Base-by-base conservation (phyloP, 352 stramenopile species). In the Phytophthora fragariae region DNA sequence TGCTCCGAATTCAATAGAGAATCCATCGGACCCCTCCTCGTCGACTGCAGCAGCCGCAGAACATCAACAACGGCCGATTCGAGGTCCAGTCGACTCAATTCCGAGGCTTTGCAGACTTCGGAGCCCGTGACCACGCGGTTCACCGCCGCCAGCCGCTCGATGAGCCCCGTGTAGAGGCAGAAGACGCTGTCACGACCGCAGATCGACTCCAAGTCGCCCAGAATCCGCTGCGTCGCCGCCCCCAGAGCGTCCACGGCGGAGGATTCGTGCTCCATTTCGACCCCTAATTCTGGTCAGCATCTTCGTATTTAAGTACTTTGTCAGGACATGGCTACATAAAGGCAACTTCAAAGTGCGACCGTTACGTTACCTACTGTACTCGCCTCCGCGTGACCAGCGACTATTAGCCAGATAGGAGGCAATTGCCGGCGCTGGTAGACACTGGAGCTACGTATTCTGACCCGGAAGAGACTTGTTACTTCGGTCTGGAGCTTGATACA, bases 41-140 rank as follows among this genome's bases (percentile, higher is more conserved):
- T 75, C 37, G 62, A 67, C 41, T 67, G 68, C 17, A 71, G 7
- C 57, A 75, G 57, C 4, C 54, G 17, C 3, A 76, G 27, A 37
- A 72, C 27, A 17, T 64, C 57, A 5, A 72, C n/a, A 46, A 76
- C 29, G 5, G 33, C 9, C 46, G 62, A 50, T 57, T 67, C 62
- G 21, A 62, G 57, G n/a, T 63, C 62, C 41, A 75, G 24, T 21
- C 11, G 39, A 15, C 10, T 11, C 27, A 57, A 68, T 58, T 63
- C 52, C 52, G 41, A 62, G 12, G 14, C 15, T 31, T 31, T 15
- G 15, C 31, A 67, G n/a, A n/a, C 27, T 24, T 63, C 19, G 29
- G 54, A 70, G 21, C 35, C 50, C 35, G 35, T 29, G 29, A 41
- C 29, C n/a, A 15, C 46, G 39, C 57, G 15, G 4, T 35, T 60